These are phyloP conservation scores for Planoprotostelium fungivorum DNA, from an alignment of 78 protist genomes.

Conservation along the genomic window DNA sequence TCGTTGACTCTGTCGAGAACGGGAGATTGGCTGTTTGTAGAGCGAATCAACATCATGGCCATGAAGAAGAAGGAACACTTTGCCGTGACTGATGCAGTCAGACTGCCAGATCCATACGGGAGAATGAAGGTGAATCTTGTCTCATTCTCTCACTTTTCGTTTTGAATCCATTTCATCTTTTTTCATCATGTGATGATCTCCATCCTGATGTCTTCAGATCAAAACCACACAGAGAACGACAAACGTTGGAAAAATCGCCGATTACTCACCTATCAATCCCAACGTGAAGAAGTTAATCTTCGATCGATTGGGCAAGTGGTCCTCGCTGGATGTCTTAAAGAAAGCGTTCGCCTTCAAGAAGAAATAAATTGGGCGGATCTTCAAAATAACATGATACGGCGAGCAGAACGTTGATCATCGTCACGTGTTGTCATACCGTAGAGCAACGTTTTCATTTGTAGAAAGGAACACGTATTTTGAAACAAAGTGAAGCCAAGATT, in stretches of 20 bases:
- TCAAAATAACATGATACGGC: too few relatives aligned
- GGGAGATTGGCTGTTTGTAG: neutral
- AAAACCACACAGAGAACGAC: neutral
- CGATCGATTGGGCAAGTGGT: neutral
- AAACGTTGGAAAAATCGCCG: neutral
- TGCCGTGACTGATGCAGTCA: neutral
- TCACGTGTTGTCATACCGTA: too few relatives aligned
- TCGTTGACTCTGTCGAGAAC: neutral
- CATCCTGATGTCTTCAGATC: neutral
- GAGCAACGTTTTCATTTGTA: too few relatives aligned
- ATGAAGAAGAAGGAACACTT: neutral
- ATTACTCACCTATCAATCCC: neutral
- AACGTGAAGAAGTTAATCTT: neutral
- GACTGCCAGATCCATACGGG: neutral
- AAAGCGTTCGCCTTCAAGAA: neutral
- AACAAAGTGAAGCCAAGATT: too few relatives aligned
- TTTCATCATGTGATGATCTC: neutral
- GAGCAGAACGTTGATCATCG: too few relatives aligned
- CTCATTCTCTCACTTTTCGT: neutral
- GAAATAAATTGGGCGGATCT: too few relatives aligned
- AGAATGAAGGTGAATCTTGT: neutral
- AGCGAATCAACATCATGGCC: neutral
- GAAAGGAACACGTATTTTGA: too few relatives aligned
- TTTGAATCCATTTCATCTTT: neutral
- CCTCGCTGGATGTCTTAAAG: neutral